These are phyloP conservation scores for Cynara cardunculus DNA, from an alignment of 129 eudicot species.

Conservation along the genomic window DNA sequence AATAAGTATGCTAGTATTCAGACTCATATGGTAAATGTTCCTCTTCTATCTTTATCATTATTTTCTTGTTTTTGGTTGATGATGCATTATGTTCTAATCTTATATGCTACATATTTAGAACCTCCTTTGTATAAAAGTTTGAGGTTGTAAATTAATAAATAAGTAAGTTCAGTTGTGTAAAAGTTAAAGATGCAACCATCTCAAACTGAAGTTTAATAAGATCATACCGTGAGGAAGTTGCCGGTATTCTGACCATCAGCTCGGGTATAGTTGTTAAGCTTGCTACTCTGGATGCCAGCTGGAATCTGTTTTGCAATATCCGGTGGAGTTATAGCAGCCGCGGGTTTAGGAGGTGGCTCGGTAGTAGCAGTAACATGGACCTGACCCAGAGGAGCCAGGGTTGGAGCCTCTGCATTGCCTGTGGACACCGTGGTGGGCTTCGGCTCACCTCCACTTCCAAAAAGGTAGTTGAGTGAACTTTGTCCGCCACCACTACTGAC, in stretches of 20 bases:
- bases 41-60: not conserved
- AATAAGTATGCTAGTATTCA: not conserved
- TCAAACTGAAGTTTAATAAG: not conserved
- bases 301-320: constrained; percentile 60
- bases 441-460: constrained; percentile 64
- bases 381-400: constrained; percentile 26
- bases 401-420: constrained; percentile 26
- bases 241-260: constrained; percentile 86
- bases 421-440: constrained; percentile 42
- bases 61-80: not conserved
- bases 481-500: constrained; percentile 83
- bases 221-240: constrained; percentile 77
- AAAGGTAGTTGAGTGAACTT: constrained; percentile 70
- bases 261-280: constrained; percentile 54
- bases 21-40: not conserved
- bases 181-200: not conserved
- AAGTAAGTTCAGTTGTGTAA: not conserved
- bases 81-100: not conserved
- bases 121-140: not conserved
- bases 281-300: constrained; percentile 64
- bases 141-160: not conserved
- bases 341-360: constrained; percentile 47
- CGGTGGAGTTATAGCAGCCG: constrained; percentile 32
- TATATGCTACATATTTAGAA: not conserved
- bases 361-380: constrained; percentile 23